Evolutionary conservation across 2,329 filamentous ascomycete species (phyloP), one percentile per base, ranked within the genome.

Genomic region (Ambrosiella cleistominuta): DNA sequence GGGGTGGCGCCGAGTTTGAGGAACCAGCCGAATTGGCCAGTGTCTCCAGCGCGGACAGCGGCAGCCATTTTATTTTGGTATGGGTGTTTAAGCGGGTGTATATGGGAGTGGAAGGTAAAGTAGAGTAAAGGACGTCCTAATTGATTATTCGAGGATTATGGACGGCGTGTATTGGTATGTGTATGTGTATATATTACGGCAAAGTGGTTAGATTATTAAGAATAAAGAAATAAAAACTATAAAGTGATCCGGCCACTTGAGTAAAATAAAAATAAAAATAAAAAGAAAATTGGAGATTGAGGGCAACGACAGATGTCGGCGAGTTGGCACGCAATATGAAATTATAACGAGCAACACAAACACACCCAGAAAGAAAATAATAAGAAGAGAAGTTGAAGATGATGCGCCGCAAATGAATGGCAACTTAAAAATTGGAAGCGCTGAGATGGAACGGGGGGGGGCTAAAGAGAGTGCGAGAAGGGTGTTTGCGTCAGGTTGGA

Each of bases 21-120:
- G 63, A 82, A 75, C 72, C 75, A 82, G 66, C 75, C 75, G 66
- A 81, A 81, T 66, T 77, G 71, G 61, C 73, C 76, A 63, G 52
- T 57, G 35, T 62, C 50, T 37, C 50, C 51, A 37, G 54, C 56
- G 55, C 54, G 57, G 45, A 62, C 42, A 39, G 57, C 56, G 37
- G 60, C 60, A 47, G 60, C 56, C 60, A 61, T 61, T 61, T 45
- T 58, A 7, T 17, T 38, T 19, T 55, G 52, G 15, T 37, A 51
- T 11, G n/a, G 36, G 35, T 19, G 52, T 15, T 13, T 51, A 17
- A 15, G 57, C 6, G n/a, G 36, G 35, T 19, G 57, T 15, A 8
- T 51, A 58, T 54, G 60, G 60, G 62, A 54, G 49, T 57, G 49
- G 61, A 50, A 36, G 47, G 8, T 37, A 11, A 56, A 37, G n/a